phyloP scores from a whole-genome alignment of 169 alveolate species.

The Plasmodium yoelii region DNA sequence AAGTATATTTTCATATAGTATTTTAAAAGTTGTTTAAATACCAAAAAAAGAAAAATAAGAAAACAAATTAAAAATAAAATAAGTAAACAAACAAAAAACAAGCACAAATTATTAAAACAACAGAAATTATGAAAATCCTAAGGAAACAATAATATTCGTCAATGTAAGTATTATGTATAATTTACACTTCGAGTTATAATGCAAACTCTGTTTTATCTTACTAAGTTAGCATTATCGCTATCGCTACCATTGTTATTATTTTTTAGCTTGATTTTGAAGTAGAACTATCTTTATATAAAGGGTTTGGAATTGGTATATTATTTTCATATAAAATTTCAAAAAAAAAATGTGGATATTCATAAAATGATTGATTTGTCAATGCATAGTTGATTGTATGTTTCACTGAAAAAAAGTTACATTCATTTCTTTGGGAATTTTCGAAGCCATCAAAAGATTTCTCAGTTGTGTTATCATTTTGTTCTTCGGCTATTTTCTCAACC shows the following conservation, averaged over 20 bases:
- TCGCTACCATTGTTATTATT: too few species aligned
- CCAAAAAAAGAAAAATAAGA: background rate
- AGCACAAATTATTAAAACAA: too few species aligned
- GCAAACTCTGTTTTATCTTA: too few species aligned
- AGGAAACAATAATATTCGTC: too few species aligned
- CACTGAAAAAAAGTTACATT: background rate
- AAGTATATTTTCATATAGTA: constrained; percentile 6
- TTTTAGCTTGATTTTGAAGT: too few species aligned
- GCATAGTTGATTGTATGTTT: background rate
- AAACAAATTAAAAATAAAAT: too few species aligned
- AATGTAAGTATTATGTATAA: too few species aligned
- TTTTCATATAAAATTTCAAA: constrained; percentile 8
- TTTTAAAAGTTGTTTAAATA: constrained; percentile 1
- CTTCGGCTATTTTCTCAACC: background rate
- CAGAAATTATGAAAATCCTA: too few species aligned
- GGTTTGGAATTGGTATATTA: constrained; percentile 5
- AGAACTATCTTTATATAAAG: background rate
- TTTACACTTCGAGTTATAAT: too few species aligned
- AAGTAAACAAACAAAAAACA: too few species aligned
- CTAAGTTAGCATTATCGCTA: too few species aligned
- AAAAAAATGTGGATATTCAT: constrained; percentile 31
- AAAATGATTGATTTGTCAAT: constrained; percentile 1
- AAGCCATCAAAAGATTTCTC: background rate
- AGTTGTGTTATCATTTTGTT: background rate
- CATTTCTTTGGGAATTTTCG: background rate